Evolutionary conservation across 2,329 filamentous ascomycete genomes (phyloP).

Genomic region (Aspergillus quadricinctus): DNA sequence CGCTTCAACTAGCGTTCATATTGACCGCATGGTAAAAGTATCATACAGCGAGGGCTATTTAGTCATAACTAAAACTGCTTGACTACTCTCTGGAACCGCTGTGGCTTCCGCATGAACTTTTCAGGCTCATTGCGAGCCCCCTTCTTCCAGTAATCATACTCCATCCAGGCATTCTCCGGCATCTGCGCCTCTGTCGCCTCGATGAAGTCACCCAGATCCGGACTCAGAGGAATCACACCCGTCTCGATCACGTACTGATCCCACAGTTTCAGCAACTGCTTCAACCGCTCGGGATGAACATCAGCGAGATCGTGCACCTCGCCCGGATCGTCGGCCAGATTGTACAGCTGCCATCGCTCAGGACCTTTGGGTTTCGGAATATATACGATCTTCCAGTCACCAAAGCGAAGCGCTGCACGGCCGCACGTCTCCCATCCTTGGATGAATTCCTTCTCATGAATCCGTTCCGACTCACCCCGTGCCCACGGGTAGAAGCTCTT

Average conservation of each 20-base stretch:
- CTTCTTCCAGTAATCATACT: slow-evolving; percentile 61
- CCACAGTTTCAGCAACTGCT: slow-evolving; percentile 51
- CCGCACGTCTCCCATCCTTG: slow-evolving; percentile 56
- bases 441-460: slow-evolving; percentile 51
- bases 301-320: slow-evolving; percentile 47
- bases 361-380: slow-evolving; percentile 54
- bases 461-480: slow-evolving; percentile 28
- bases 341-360: slow-evolving; percentile 56
- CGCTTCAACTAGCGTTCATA: neutral
- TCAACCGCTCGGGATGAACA: slow-evolving; percentile 40
- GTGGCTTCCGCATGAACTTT: slow-evolving; percentile 39
- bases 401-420: slow-evolving; percentile 51
- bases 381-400: slow-evolving; percentile 56
- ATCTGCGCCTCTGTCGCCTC: slow-evolving; percentile 61
- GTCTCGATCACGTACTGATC: slow-evolving; percentile 57
- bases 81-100: slow-evolving; percentile 32
- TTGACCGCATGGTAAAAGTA: neutral
- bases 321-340: slow-evolving; percentile 49
- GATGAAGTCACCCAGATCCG: slow-evolving; percentile 55
- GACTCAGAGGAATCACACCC: slow-evolving; percentile 56
- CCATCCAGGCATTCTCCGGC: slow-evolving; percentile 62
- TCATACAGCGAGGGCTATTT: neutral
- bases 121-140: slow-evolving; percentile 48
- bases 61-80: slow-evolving; percentile 26
- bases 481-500: slow-evolving; percentile 45